phyloP scores from a whole-genome alignment of 2,329 filamentous ascomycete genomes.

The Diaporthe sp. region DNA sequence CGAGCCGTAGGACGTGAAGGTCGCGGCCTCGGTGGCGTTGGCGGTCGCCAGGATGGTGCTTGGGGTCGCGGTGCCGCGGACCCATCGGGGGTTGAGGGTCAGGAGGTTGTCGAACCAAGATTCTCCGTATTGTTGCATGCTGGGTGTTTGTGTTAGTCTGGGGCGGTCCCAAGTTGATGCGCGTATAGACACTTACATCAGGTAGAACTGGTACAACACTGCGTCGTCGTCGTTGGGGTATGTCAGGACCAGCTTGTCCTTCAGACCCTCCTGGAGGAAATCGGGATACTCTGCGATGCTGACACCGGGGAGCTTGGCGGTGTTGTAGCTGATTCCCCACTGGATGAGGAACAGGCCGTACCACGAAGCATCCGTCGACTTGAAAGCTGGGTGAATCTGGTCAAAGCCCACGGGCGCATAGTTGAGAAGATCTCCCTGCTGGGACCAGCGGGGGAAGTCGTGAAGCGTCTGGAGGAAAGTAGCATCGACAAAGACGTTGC shows the following conservation, averaged over 20 bases:
- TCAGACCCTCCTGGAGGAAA: constrained; percentile 63
- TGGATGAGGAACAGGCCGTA: constrained; percentile 56
- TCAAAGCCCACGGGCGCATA: constrained; percentile 65
- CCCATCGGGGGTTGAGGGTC: constrained; percentile 65
- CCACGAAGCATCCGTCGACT: constrained; percentile 59
- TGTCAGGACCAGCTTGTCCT: constrained; percentile 66
- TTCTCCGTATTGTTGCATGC: constrained; percentile 57
- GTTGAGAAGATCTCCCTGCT: constrained; percentile 60
- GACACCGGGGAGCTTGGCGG: constrained; percentile 49
- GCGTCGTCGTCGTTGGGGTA: constrained; percentile 73
- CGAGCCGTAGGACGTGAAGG: constrained; percentile 50
- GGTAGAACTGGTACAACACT: constrained; percentile 64
- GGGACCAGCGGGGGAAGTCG: constrained; percentile 66
- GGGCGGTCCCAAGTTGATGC: too few relatives aligned
- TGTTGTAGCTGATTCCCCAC: constrained; percentile 56
- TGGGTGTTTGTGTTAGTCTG: constrained; percentile 38
- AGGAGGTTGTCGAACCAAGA: constrained; percentile 64
- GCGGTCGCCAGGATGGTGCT: constrained; percentile 49
- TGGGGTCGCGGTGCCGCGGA: constrained; percentile 65
- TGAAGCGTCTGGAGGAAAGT: constrained; percentile 65
- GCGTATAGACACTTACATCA: constrained; percentile 56
- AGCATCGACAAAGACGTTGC: constrained; percentile 60
- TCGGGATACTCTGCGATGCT: constrained; percentile 56
- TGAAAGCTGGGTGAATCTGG: constrained; percentile 57
- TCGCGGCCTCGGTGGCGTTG: constrained; percentile 51